These are phyloP conservation scores for Arthrinium phaeospermum DNA, from an alignment of 2,329 filamentous ascomycete species.

Conservation along the genomic window DNA sequence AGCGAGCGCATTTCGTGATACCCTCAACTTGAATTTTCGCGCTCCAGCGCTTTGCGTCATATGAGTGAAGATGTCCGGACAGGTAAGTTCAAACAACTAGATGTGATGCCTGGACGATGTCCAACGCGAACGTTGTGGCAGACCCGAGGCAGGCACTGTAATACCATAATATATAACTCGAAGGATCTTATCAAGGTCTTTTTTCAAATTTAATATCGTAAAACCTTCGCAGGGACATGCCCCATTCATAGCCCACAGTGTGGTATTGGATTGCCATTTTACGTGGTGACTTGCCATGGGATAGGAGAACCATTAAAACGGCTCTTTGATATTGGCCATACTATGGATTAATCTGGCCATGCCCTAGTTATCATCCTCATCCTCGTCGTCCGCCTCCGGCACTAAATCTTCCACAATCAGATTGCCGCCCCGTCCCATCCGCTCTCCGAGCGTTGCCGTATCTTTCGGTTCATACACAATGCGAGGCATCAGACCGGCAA, in stretches of 20 bases:
- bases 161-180: neutral
- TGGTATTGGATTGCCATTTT: neutral
- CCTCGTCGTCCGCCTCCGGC: slow-evolving; percentile 47
- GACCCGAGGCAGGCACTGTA: neutral
- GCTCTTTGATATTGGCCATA: neutral
- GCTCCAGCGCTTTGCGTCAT: neutral
- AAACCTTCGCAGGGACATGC: neutral
- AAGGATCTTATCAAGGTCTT: neutral
- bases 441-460: slow-evolving; percentile 69
- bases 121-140: neutral
- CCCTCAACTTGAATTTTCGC: neutral
- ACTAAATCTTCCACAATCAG: slow-evolving; percentile 81
- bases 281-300: neutral
- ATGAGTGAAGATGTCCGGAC: neutral
- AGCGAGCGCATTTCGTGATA: neutral
- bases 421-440: slow-evolving; percentile 83
- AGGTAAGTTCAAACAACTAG: slow-evolving; percentile 3
- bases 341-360: slow-evolving; percentile 31
- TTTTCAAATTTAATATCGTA: neutral
- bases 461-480: slow-evolving; percentile 76
- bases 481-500: slow-evolving; percentile 86
- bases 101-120: neutral
- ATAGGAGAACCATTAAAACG: neutral
- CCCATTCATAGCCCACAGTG: neutral
- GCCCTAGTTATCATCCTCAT: slow-evolving; percentile 41